phyloP scores from a whole-genome alignment of 345 rosid species.

The Pseudoturritis turrita region DNA sequence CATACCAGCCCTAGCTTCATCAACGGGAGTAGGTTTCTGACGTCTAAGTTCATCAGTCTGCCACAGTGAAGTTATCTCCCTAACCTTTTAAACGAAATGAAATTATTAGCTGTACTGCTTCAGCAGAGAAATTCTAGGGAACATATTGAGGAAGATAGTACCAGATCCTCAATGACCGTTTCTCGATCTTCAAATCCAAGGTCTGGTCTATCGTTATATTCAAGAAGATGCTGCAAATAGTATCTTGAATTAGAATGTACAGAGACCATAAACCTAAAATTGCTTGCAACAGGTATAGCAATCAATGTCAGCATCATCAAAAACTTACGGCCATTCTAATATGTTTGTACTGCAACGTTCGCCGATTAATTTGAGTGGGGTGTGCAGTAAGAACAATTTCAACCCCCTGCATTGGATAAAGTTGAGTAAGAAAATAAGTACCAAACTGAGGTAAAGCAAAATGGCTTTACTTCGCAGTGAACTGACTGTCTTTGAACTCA shows the following conservation, averaged over 20 bases:
- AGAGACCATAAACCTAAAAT: background rate
- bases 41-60: conserved; percentile 97
- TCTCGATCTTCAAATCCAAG: conserved; percentile 91
- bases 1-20: conserved; percentile 88
- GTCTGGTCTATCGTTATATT: conserved; percentile 86
- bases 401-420: conserved; percentile 55
- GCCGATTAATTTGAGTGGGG: conserved; percentile 88
- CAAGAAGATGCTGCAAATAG: conserved; percentile 75
- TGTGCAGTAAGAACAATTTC: conserved; percentile 98
- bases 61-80: conserved; percentile 88
- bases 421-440: background rate
- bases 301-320: conserved; percentile 7
- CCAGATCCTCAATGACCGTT: conserved; percentile 91
- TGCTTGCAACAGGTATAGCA: conserved; percentile 7
- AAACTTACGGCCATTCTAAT: conserved; percentile 78
- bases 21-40: conserved; percentile 85
- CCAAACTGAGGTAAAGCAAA: background rate
- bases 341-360: conserved; percentile 93
- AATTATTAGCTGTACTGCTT: background rate
- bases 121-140: background rate
- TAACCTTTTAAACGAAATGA: conserved; percentile 41
- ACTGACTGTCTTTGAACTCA: background rate
- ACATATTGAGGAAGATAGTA: conserved; percentile 29
- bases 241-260: conserved; percentile 10
- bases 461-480: background rate